Evolutionary conservation across 202 grass and related monocot genomes (phyloP).

Genomic region (Panicum virgatum): DNA sequence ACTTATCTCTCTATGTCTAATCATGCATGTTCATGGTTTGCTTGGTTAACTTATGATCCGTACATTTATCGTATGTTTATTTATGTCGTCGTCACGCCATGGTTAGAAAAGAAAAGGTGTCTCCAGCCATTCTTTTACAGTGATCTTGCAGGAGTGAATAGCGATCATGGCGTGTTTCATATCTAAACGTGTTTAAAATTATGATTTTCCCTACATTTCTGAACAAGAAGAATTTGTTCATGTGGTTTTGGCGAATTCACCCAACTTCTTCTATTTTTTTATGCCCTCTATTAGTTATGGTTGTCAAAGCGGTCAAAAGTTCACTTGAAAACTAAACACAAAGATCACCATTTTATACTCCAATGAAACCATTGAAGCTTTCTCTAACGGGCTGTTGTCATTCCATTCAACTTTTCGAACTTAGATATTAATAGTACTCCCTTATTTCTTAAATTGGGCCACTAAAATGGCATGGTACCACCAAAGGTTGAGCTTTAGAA

Average conservation of each 20-base stretch:
- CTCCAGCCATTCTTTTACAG: background rate
- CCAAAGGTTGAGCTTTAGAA: background rate
- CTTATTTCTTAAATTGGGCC: background rate
- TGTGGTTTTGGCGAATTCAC: background rate
- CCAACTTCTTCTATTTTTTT: background rate
- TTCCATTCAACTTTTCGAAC: background rate
- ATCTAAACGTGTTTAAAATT: background rate
- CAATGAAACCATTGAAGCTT: background rate
- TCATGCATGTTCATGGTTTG: background rate
- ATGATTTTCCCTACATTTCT: background rate
- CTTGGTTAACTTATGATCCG: constrained; percentile 23
- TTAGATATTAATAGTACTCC: background rate
- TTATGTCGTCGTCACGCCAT: background rate
- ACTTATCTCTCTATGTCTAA: background rate
- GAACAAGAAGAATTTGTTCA: background rate
- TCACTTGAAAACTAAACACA: background rate
- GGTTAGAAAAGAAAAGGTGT: background rate
- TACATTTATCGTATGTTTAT: constrained; percentile 1
- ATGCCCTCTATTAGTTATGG: background rate
- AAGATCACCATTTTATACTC: background rate
- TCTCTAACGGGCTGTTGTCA: background rate
- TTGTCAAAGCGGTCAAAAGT: background rate
- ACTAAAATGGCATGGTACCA: background rate
- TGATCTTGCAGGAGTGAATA: background rate
- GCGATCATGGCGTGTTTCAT: background rate